Base-by-base conservation (phyloP, 192 early-diverging fungal genomes). In the Coemansia sp. region DNA sequence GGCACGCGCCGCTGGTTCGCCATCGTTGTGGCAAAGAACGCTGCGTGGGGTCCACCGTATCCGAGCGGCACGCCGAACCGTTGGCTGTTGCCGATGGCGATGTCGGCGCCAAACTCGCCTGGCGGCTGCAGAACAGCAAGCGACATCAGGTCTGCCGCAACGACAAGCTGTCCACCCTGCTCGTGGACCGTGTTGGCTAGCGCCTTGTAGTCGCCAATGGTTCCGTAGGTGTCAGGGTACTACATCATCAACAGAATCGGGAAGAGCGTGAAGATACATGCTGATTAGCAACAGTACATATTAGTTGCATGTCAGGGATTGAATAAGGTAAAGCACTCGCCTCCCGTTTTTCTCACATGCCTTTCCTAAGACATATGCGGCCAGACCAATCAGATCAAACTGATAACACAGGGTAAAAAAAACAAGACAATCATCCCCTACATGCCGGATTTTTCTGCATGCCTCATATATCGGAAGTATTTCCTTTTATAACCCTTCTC, bases 21-120 rank as follows among this genome's bases (percentile, higher is more conserved):
- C 10, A 95, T 88, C 73, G 88, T 90, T 45, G 92, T 92, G 51
- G 97, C 94, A 79, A 99, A 97, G 86, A 99, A 99, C 23, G 97
- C 97, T 6, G 97, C 97, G 74, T 99, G 97, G 23, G 97, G 97
- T 46, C 97, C 97, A 72, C 97, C 97, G 75, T 95, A 98, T 43
- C 97, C 97, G 35, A 99, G 87, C 6, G 97, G 97, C 43, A 99
- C 96, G 75, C 97, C 97, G 68, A 99, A 99, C 35, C 97, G 89
- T 79, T 99, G 97, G 16, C 88, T 91, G 86, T 96, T 98, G 64
- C 97, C 97, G 35, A 99, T 87, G 31, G 92, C 97, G 79, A 99
- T 98, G 77, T 99, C 97, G 35, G 91, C 96, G 58, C 97, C 97
- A 72, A 91, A 97, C 79, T 97, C 94, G 46, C 92, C 95, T 15